phyloP scores from a whole-genome alignment of 768 basidiomycete species.

The Leucocoprinus leucothites region DNA sequence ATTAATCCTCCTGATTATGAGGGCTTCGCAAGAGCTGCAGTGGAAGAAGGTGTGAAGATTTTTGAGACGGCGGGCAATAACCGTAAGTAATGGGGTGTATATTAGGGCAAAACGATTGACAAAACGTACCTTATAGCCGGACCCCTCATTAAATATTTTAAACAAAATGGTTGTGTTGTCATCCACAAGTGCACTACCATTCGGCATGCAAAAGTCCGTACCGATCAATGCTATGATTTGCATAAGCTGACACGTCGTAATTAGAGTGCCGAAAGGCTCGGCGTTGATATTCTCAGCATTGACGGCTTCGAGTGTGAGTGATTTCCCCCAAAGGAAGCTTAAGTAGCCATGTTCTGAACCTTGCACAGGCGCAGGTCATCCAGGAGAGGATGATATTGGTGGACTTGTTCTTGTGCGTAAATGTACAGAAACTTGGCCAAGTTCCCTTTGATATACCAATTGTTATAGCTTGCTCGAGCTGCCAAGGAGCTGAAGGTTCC shows the following conservation, averaged over 20 bases:
- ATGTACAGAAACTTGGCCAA: neutral
- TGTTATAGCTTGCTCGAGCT: constrained; percentile 73
- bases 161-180: constrained; percentile 71
- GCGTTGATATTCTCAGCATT: constrained; percentile 86
- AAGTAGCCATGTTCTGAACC: constrained; percentile 5
- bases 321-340: neutral
- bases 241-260: neutral
- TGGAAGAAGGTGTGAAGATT: constrained; percentile 84
- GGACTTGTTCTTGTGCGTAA: constrained; percentile 70
- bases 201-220: constrained; percentile 73
- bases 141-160: constrained; percentile 76
- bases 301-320: constrained; percentile 86
- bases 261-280: constrained; percentile 61
- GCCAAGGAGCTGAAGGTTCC: constrained; percentile 81
- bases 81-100: constrained; percentile 46
- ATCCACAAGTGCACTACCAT: constrained; percentile 91
- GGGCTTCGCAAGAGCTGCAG: constrained; percentile 75
- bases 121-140: constrained; percentile 46
- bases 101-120: neutral
- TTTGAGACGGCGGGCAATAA: constrained; percentile 95
- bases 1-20: constrained; percentile 92
- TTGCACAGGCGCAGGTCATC: constrained; percentile 79
- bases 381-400: constrained; percentile 92
- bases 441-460: neutral
- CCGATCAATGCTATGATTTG: neutral